Evolutionary conservation across 2,329 filamentous ascomycete species (phyloP).

Genomic region (Epichloe amarillans): DNA sequence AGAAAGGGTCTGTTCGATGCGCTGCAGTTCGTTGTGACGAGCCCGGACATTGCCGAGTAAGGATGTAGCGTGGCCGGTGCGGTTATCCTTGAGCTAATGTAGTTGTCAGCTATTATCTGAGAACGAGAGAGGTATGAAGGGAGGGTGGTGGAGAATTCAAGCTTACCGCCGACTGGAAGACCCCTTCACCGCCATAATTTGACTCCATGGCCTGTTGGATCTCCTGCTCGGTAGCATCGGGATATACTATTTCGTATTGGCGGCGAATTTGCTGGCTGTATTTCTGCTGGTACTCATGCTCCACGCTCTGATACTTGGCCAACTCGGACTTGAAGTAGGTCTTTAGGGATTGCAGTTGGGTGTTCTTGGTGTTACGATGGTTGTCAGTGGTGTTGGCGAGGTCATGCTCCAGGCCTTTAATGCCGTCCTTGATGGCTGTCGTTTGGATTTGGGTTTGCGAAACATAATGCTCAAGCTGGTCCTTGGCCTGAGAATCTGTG

Average conservation of each 20-base stretch:
- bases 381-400: conserved; percentile 47
- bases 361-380: conserved; percentile 52
- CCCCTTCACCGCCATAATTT: conserved; percentile 65
- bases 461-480: conserved; percentile 53
- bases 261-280: conserved; percentile 68
- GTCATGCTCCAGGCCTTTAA: conserved; percentile 63
- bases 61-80: conserved; percentile 56
- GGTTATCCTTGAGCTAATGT: conserved; percentile 57
- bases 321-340: conserved; percentile 59
- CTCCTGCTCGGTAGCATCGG: conserved; percentile 62
- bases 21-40: conserved; percentile 71
- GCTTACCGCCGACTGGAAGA: conserved; percentile 70
- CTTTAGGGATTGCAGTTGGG: conserved; percentile 57
- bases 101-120: background rate
- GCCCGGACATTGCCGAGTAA: conserved; percentile 68
- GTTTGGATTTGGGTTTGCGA: conserved; percentile 59
- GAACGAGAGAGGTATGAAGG: background rate
- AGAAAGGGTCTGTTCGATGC: conserved; percentile 61
- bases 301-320: conserved; percentile 56
- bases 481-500: conserved; percentile 40
- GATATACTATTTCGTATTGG: conserved; percentile 72
- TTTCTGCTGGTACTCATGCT: conserved; percentile 54
- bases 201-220: conserved; percentile 54
- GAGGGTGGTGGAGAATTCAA: background rate
- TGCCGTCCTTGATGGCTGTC: conserved; percentile 64